These are phyloP conservation scores for Penicillium sp. DNA, from an alignment of 2,329 filamentous ascomycete genomes.

Conservation along the genomic window DNA sequence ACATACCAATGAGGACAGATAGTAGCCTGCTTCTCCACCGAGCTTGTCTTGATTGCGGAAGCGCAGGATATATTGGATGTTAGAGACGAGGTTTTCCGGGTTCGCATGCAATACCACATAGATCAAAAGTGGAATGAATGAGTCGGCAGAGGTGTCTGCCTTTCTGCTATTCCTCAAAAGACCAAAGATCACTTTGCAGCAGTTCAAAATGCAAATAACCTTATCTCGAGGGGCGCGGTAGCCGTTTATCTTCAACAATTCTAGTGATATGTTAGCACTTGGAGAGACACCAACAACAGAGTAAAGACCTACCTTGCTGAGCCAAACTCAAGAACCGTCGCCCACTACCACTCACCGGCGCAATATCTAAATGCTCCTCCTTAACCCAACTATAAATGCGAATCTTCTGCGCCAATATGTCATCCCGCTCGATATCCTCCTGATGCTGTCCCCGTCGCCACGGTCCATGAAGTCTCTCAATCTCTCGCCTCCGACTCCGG, in stretches of 20 bases:
- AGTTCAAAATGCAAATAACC: slow-evolving; percentile 97
- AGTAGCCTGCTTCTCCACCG: slow-evolving; percentile 96
- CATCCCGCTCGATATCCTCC: slow-evolving; percentile 94
- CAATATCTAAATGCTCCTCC: slow-evolving; percentile 92
- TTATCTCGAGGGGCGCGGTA: slow-evolving; percentile 98
- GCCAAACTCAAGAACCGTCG: slow-evolving; percentile 85
- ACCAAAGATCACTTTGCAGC: slow-evolving; percentile 98
- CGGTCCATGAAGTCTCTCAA: slow-evolving; percentile 71
- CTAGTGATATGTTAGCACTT: slow-evolving; percentile 52
- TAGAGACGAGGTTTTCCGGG: slow-evolving; percentile 92
- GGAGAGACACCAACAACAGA: not conserved
- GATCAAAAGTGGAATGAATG: slow-evolving; percentile 92
- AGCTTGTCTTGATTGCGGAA: slow-evolving; percentile 98
- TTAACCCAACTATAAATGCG: slow-evolving; percentile 94
- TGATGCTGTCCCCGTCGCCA: slow-evolving; percentile 95
- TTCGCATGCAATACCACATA: slow-evolving; percentile 95
- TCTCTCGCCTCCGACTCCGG: slow-evolving; percentile 69
- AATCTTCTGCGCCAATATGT: slow-evolving; percentile 94
- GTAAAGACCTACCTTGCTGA: slow-evolving; percentile 69
- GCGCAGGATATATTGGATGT: slow-evolving; percentile 95
- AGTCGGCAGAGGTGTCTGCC: slow-evolving; percentile 87
- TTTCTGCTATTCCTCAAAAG: slow-evolving; percentile 88
- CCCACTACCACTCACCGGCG: slow-evolving; percentile 80
- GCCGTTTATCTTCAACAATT: slow-evolving; percentile 92
- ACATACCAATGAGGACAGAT: slow-evolving; percentile 84